Evolutionary conservation across 2,329 filamentous ascomycete genomes (phyloP), one percentile per base, ranked within the genome.

Genomic region (Aspergillus transmontanensis): DNA sequence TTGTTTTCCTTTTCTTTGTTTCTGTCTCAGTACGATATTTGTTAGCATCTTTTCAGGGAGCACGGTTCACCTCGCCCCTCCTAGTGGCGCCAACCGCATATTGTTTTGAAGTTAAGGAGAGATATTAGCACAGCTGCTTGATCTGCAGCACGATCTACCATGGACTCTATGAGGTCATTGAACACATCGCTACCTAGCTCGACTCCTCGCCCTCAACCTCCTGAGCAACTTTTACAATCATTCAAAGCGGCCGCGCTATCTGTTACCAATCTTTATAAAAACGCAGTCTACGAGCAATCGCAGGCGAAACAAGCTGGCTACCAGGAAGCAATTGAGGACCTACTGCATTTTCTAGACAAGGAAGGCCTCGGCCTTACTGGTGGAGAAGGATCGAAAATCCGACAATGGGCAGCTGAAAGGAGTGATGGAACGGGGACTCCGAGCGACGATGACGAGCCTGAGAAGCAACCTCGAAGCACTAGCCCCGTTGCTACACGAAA

Each of bases 231-330:
- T 55, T 87, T 97, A 62, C 90, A 94, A 71, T 90, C 92, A 63
- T 99, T 99, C 85, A 95, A 93, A 78, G 89, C 91, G 19, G 95
- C 95, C 39, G 95, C 95, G 23, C 85, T 97, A 39, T 96, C 93
- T 6, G 94, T 98, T 60, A 98, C 95, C 55, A 97, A 96, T 73
- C 88, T 99, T 16, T 98, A 98, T 82, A 97, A 97, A 80, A 94
- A 90, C 45, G 94, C 94, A 3, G 90, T 92, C 14, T 84, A 88
- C 36, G 91, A 92, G 56, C 89, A 95, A 75, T 85, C 89, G 57
- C 89, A 89, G 72, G 89, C 93, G 54, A 88, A 92, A 57, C 81
- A 87, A 57, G 90, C 94, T 45, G 95, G 95, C 30, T 98, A 97
- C 72, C 94, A 97, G 76, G 94, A 98, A 74, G 96, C 94, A 43